phyloP scores from a whole-genome alignment of 805 yeast genomes.

The Ogataea nonfermentans region DNA sequence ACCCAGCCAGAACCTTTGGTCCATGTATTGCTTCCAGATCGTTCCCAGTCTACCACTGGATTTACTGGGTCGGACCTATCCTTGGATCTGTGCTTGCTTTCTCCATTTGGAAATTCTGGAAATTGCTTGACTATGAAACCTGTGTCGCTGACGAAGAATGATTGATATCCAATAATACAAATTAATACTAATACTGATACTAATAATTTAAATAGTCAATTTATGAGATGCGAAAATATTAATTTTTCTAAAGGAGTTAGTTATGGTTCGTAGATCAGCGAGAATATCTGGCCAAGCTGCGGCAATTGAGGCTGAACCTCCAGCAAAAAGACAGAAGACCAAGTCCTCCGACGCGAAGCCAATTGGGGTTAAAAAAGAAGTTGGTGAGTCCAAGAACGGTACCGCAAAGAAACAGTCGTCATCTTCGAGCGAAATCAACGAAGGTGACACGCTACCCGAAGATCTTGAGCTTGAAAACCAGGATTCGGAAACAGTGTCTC shows the following conservation, averaged over 20 bases:
- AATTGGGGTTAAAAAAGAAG: background rate
- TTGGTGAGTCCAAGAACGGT: no score
- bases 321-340: slow-evolving; percentile 1
- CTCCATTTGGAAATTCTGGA: slow-evolving; percentile 65
- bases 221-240: no score
- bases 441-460: slow-evolving; percentile 23
- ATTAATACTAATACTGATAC: background rate
- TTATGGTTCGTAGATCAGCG: slow-evolving; percentile 15
- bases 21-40: slow-evolving; percentile 69
- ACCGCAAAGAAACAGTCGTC: no score
- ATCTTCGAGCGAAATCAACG: slow-evolving; percentile 5
- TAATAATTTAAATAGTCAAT: no score
- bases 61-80: slow-evolving; percentile 88
- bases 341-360: background rate
- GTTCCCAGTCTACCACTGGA: slow-evolving; percentile 87
- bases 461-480: slow-evolving; percentile 63
- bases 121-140: slow-evolving; percentile 63
- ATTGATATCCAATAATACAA: slow-evolving; percentile 1
- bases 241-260: slow-evolving; percentile 4
- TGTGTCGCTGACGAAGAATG: slow-evolving; percentile 34
- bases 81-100: slow-evolving; percentile 68
- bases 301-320: background rate
- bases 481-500: slow-evolving; percentile 37
- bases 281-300: slow-evolving; percentile 12
- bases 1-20: slow-evolving; percentile 89